These are phyloP conservation scores for Parmelia sp. DNA, from an alignment of 495 filamentous ascomycete genomes.

Conservation along the genomic window DNA sequence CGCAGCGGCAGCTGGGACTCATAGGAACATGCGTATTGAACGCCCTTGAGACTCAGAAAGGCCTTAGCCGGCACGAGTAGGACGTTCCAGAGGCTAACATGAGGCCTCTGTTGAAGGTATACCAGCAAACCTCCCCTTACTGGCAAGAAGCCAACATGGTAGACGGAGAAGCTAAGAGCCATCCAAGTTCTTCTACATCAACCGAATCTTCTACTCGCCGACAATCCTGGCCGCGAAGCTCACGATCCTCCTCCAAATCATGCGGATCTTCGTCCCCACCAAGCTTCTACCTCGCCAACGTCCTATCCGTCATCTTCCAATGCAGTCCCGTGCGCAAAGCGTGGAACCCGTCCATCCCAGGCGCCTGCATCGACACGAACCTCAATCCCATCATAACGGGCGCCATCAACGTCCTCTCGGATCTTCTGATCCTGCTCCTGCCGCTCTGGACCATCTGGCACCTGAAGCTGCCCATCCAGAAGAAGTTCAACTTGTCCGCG, in stretches of 20 bases:
- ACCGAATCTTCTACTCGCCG: conserved; percentile 9
- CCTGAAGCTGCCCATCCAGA: conserved; percentile 40
- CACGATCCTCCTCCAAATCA: conserved; percentile 16
- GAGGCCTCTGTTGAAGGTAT: conserved; percentile 5
- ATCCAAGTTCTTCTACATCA: conserved; percentile 10
- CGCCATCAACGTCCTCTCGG: conserved; percentile 45
- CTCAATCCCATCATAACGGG: conserved; percentile 43
- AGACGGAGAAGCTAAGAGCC: not conserved
- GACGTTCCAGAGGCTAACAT: conserved; percentile 1
- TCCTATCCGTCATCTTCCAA: conserved; percentile 16
- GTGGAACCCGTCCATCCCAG: conserved; percentile 40
- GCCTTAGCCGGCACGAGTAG: conserved; percentile 10
- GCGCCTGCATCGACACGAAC: conserved; percentile 44
- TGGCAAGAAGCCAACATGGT: not conserved
- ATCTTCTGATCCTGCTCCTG: conserved; percentile 43
- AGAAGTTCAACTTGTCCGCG: conserved; percentile 34
- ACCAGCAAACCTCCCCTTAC: not conserved
- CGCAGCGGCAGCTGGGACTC: conserved; percentile 6
- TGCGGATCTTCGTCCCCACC: conserved; percentile 17
- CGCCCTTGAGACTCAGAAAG: conserved; percentile 4
- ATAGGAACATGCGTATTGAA: not conserved
- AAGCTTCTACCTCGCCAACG: conserved; percentile 14
- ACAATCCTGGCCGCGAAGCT: conserved; percentile 14
- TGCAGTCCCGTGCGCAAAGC: conserved; percentile 14
- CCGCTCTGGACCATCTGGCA: conserved; percentile 44